Evolutionary conservation across 2,329 filamentous ascomycete genomes (phyloP), one percentile per base, ranked within the genome.

Genomic region (Fonsecaea erecta): DNA sequence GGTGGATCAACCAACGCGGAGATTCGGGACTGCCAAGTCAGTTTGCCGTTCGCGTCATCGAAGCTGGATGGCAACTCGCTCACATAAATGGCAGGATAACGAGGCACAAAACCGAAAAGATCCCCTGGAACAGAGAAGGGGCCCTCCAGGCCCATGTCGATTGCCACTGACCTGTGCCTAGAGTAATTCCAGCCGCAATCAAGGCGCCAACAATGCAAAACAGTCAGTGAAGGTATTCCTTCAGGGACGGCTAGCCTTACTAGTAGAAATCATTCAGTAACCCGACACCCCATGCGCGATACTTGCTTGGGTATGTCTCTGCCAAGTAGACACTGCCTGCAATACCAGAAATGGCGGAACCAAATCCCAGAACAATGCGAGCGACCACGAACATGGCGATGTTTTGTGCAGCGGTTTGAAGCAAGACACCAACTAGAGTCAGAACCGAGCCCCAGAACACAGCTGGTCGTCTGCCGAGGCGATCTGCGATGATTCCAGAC

Each of bases 331-430:
- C 35, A 16, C 60, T 35, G 7, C 37, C 60, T 7, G 34, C 55
- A 14, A 59, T 40, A 4, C 40, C 37, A 28, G 58, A 43, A 16
- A 56, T 21, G 3, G 35, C 54, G 0, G 32, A 59, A 16, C 60
- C 60, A 12, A 66, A 30, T 21, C 64, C 64, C 9, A 66, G 24
- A 26, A 64, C n/a, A 28, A 66, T 43, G 7, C 64, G 60, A 5
- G 52, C 60, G 4, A 57, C 57, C 8, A 66, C 52, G 12, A 66
- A 66, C 64, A 64, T 60, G 6, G 79, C 77, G 16, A 86, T 75
- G 55, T 83, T 80, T 65, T 83, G 80, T 12, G 87, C 84, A 28
- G 84, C 82, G 28, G 82, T 80, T 73, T 90, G 88, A 1, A 90
- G 79, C 34, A 81, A 77, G 0, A 85, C 85, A 8, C 87, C 88